Evolutionary conservation across 345 rosid species (phyloP).

Genomic region (Salix dunnii): DNA sequence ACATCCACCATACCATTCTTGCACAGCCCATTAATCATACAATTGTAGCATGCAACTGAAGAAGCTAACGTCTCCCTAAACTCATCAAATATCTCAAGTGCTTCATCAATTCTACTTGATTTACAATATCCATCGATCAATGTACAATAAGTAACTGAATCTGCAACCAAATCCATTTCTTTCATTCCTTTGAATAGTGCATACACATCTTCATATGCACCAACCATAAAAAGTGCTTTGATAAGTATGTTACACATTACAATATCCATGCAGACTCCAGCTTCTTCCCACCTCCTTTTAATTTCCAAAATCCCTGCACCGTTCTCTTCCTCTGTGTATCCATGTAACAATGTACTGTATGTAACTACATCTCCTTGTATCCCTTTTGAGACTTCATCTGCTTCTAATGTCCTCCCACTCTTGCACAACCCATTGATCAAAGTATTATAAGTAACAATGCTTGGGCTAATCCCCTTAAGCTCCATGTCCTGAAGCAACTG

Average conservation of each 20-base stretch:
- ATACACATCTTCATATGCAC: slow-evolving; percentile 67
- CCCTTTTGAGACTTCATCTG: slow-evolving; percentile 59
- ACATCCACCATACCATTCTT: slow-evolving; percentile 49
- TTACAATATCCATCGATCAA: slow-evolving; percentile 60
- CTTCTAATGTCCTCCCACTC: slow-evolving; percentile 61
- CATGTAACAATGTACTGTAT: slow-evolving; percentile 61
- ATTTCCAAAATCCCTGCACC: slow-evolving; percentile 45
- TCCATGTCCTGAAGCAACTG: slow-evolving; percentile 65
- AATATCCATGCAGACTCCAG: slow-evolving; percentile 53
- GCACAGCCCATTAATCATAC: slow-evolving; percentile 62
- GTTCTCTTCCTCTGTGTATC: slow-evolving; percentile 57
- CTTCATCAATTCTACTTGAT: slow-evolving; percentile 64
- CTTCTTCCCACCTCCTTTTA: slow-evolving; percentile 50
- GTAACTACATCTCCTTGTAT: slow-evolving; percentile 54
- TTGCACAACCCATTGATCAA: slow-evolving; percentile 69
- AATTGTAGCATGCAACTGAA: slow-evolving; percentile 57
- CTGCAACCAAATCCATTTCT: slow-evolving; percentile 50
- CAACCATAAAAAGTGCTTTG: slow-evolving; percentile 64
- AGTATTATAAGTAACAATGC: slow-evolving; percentile 52
- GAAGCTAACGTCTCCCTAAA: slow-evolving; percentile 45
- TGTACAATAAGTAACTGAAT: slow-evolving; percentile 53
- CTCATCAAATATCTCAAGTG: slow-evolving; percentile 74
- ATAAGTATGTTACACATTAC: slow-evolving; percentile 69
- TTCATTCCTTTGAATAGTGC: slow-evolving; percentile 59
- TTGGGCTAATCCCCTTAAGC: slow-evolving; percentile 56